Evolutionary conservation across 768 basidiomycete species (phyloP).

Genomic region (Tylopilus rubrobrunneus): DNA sequence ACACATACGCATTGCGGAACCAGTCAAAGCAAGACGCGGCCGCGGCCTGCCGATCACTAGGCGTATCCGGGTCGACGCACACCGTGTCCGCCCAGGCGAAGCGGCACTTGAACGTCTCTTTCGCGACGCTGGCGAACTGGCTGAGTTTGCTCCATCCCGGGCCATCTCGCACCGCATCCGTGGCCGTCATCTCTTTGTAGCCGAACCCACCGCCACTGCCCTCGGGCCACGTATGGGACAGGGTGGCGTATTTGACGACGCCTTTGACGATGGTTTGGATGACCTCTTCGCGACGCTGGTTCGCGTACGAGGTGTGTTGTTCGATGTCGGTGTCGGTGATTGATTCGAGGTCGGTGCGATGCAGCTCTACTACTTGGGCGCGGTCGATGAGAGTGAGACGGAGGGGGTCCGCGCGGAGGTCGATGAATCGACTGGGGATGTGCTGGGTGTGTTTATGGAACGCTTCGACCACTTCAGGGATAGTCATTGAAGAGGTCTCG

Average conservation of each 20-base stretch:
- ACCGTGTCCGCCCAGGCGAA: conserved; percentile 1
- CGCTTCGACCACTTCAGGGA: conserved; percentile 3
- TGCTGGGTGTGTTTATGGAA: background rate
- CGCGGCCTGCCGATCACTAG: background rate
- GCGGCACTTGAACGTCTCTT: background rate
- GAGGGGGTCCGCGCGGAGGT: background rate
- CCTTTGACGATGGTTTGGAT: conserved; percentile 1
- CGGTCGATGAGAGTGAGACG: background rate
- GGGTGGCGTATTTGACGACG: conserved; percentile 3
- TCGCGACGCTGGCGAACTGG: background rate
- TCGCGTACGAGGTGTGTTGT: background rate
- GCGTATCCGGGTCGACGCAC: background rate
- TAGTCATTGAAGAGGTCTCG: background rate
- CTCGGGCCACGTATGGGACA: conserved; percentile 4
- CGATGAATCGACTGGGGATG: background rate
- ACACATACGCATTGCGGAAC: conserved; percentile 3
- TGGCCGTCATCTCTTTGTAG: background rate
- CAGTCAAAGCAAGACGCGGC: background rate
- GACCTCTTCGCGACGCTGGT: conserved; percentile 1
- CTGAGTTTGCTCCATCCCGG: conserved; percentile 3
- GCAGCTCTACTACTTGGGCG: background rate
- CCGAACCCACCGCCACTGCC: background rate
- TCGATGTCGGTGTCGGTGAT: conserved; percentile 9
- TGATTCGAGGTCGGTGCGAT: background rate
- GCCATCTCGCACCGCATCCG: background rate